These are phyloP conservation scores for Mycosphaerella sp. DNA, from an alignment of 2,329 filamentous ascomycete genomes.

Conservation along the genomic window DNA sequence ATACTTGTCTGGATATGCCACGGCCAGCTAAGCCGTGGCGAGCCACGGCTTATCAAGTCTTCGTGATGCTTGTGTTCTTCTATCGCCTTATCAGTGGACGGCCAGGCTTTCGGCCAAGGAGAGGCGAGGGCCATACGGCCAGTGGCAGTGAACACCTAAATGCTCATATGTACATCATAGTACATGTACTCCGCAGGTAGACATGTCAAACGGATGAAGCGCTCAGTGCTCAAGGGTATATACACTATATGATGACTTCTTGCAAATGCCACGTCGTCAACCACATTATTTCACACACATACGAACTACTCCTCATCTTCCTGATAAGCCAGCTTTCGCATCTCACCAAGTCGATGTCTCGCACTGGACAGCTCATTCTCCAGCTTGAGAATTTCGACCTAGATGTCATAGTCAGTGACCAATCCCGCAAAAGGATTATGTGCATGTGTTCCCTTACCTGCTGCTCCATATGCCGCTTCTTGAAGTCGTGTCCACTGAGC, in stretches of 20 bases:
- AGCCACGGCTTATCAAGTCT: background rate
- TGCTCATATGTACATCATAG: too few species aligned
- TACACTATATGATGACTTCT: background rate
- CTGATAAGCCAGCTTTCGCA: constrained; percentile 94
- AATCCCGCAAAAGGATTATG: background rate
- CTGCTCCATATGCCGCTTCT: constrained; percentile 98
- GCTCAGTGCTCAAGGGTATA: constrained; percentile 1
- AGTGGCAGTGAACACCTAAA: too few species aligned
- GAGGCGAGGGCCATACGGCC: too few species aligned
- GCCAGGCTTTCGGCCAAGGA: background rate
- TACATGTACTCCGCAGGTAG: too few species aligned
- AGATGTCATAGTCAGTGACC: constrained; percentile 15
- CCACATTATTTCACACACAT: background rate
- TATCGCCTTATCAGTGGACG: background rate
- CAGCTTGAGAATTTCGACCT: constrained; percentile 96
- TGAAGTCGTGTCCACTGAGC: constrained; percentile 91
- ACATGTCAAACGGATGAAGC: background rate
- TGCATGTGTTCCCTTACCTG: constrained; percentile 61
- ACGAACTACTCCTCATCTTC: constrained; percentile 51
- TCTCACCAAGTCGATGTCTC: constrained; percentile 80
- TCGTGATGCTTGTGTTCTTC: background rate
- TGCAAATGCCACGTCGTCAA: background rate
- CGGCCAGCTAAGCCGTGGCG: background rate
- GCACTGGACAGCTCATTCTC: constrained; percentile 80
- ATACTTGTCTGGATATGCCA: background rate